A percentile compares a stretch with the other conserved stretches of the same genome.
Conservation (phyloP, 2,329 filamentous ascomycete genomes). For the Simplicillium aogashimaense region DNA sequence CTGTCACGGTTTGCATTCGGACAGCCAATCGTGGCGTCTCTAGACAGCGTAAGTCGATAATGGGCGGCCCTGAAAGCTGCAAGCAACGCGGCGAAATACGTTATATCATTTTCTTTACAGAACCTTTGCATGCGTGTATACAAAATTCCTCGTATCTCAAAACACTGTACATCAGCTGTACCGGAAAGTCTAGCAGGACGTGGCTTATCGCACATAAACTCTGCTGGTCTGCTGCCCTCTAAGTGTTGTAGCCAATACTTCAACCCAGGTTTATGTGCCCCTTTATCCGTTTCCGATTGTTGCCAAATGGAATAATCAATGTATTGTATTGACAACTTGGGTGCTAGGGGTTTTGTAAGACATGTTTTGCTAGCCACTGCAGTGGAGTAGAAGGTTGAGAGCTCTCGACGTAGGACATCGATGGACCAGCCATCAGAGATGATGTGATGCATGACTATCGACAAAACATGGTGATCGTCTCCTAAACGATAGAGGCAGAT, state of each 20-base stretch:
- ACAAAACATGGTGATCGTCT: constrained; percentile 11
- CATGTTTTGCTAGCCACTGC: constrained; percentile 3
- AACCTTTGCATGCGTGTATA: constrained; percentile 5
- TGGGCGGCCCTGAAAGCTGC: constrained; percentile 7
- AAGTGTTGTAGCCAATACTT: constrained; percentile 7
- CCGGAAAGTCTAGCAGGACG: constrained; percentile 1
- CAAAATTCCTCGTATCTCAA: constrained; percentile 1
- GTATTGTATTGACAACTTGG: constrained; percentile 7
- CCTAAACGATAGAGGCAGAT: constrained; percentile 7
- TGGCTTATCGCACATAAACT: not conserved
- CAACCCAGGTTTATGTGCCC: constrained; percentile 4
- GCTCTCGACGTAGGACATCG: constrained; percentile 12
- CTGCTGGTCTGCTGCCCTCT: not conserved
- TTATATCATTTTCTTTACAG: constrained; percentile 3
- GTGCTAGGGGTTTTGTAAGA: constrained; percentile 3
- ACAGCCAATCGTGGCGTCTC: constrained; percentile 7
- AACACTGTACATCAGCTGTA: not conserved
- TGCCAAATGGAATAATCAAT: constrained; percentile 7
- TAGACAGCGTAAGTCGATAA: constrained; percentile 8
- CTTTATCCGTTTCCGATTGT: not conserved
- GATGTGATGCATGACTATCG: constrained; percentile 18
- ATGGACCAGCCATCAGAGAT: constrained; percentile 19
- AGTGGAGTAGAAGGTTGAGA: constrained; percentile 11
- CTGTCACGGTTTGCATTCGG: constrained; percentile 8
- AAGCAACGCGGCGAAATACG: constrained; percentile 6